A percentile compares a stretch with the other conserved stretches of the same genome.
Evolutionary conservation across 257 asterid species (phyloP).

Genomic region (Solanum microdontum): DNA sequence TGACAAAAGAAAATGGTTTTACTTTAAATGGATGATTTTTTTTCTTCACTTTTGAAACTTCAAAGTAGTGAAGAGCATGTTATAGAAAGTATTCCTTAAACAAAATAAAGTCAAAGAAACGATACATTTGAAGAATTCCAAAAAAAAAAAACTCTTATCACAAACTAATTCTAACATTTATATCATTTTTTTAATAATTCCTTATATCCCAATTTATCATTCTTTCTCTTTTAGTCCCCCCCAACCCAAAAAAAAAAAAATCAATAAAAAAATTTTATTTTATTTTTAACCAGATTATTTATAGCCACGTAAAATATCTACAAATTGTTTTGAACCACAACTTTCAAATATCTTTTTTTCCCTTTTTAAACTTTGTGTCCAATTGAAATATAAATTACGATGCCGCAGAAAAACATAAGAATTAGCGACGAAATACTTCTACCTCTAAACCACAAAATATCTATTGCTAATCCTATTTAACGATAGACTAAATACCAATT

Average conservation of each 20-base stretch:
- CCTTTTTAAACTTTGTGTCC: not conserved
- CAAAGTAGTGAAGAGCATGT: not conserved
- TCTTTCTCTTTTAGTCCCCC: not conserved
- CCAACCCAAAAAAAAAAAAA: not conserved
- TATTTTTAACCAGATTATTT: fast-evolving
- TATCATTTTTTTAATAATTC: not conserved
- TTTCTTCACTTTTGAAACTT: not conserved
- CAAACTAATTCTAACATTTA: not conserved
- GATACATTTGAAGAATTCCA: not conserved
- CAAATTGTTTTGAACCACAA: not conserved
- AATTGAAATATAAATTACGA: not conserved
- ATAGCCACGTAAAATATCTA: not conserved
- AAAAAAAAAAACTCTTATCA: not conserved
- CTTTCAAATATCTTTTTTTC: not conserved
- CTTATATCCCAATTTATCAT: not conserved
- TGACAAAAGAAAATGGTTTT: not conserved
- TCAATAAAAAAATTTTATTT: too few relatives aligned
- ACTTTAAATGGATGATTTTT: not conserved
- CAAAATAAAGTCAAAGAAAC: not conserved
- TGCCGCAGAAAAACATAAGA: not conserved
- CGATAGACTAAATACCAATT: fast-evolving
- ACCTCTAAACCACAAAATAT: not conserved
- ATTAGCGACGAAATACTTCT: not conserved
- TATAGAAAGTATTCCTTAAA: not conserved
- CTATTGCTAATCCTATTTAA: not conserved